Evolutionary conservation across 768 basidiomycete genomes (phyloP).

Genomic region (Termitomyces sp.): DNA sequence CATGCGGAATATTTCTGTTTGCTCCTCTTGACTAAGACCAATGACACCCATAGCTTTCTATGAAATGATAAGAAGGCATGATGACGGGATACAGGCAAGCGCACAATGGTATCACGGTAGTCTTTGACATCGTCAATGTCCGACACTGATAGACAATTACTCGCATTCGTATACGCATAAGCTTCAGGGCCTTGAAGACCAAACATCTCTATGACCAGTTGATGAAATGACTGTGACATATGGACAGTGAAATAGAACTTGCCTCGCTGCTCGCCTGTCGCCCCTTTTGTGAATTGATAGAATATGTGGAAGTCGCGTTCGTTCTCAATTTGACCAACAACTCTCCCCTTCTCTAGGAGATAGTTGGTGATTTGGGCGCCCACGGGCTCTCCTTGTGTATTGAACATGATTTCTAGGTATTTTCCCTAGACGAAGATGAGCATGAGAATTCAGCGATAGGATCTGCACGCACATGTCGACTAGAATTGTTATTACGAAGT

Average conservation of each 20-base stretch:
- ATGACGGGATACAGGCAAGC: conserved; percentile 19
- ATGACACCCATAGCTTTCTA: conserved; percentile 94
- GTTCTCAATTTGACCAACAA: conserved; percentile 93
- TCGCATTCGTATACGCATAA: conserved; percentile 89
- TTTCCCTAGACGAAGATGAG: conserved; percentile 66
- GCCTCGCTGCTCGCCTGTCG: conserved; percentile 87
- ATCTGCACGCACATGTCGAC: conserved; percentile 78
- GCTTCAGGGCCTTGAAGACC: conserved; percentile 95
- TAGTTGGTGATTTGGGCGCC: conserved; percentile 99
- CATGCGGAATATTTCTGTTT: conserved; percentile 90
- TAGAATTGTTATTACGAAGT: conserved; percentile 96
- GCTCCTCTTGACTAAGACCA: conserved; percentile 81
- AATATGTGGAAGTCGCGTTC: conserved; percentile 99
- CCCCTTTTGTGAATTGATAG: conserved; percentile 98
- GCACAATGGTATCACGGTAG: conserved; percentile 83
- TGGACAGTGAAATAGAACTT: conserved; percentile 16
- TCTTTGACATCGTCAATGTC: conserved; percentile 90
- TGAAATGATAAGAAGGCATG: conserved; percentile 3
- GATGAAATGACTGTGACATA: conserved; percentile 7
- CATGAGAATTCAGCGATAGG: neutral
- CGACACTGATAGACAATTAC: conserved; percentile 87
- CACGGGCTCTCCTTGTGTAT: conserved; percentile 85
- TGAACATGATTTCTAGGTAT: conserved; percentile 99
- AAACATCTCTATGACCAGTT: conserved; percentile 65
- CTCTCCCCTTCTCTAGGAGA: conserved; percentile 92